These are phyloP conservation scores for Graphilbum ipis-grandicollis DNA, from an alignment of 2,329 filamentous ascomycete genomes.

Conservation along the genomic window DNA sequence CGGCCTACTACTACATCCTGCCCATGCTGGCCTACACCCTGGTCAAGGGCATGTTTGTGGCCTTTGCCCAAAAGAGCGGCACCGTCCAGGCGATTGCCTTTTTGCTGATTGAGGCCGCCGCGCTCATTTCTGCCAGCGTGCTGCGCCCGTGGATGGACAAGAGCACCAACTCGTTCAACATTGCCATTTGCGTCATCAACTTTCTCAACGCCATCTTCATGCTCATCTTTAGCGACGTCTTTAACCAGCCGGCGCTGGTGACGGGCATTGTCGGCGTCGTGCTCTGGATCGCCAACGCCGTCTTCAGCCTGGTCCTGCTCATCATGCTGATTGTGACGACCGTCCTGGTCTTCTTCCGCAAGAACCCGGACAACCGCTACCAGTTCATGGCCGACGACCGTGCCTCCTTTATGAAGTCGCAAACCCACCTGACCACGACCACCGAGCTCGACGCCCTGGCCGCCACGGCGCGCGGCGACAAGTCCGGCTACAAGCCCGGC, in stretches of 20 bases:
- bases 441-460: conserved; percentile 73
- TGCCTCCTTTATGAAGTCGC: conserved; percentile 80
- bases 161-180: conserved; percentile 83
- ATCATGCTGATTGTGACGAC: conserved; percentile 58
- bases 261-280: conserved; percentile 70
- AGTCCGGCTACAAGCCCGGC: conserved; percentile 39
- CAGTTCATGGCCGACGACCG: conserved; percentile 82
- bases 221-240: conserved; percentile 66
- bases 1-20: conserved; percentile 76
- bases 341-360: conserved; percentile 52
- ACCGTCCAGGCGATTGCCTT: conserved; percentile 59
- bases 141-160: conserved; percentile 90
- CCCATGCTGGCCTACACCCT: conserved; percentile 56
- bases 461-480: conserved; percentile 64
- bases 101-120: conserved; percentile 55
- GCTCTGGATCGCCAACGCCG: conserved; percentile 68
- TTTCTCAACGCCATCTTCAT: conserved; percentile 70
- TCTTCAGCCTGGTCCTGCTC: conserved; percentile 58
- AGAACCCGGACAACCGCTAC: conserved; percentile 76
- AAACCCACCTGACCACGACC: conserved; percentile 49
- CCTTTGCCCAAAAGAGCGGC: conserved; percentile 49
- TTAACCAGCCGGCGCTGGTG: conserved; percentile 60
- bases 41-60: conserved; percentile 69
- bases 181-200: conserved; percentile 65
- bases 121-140: conserved; percentile 55